These are phyloP conservation scores for Hypomyces perniciosus DNA, from an alignment of 2,329 filamentous ascomycete genomes.

Conservation along the genomic window DNA sequence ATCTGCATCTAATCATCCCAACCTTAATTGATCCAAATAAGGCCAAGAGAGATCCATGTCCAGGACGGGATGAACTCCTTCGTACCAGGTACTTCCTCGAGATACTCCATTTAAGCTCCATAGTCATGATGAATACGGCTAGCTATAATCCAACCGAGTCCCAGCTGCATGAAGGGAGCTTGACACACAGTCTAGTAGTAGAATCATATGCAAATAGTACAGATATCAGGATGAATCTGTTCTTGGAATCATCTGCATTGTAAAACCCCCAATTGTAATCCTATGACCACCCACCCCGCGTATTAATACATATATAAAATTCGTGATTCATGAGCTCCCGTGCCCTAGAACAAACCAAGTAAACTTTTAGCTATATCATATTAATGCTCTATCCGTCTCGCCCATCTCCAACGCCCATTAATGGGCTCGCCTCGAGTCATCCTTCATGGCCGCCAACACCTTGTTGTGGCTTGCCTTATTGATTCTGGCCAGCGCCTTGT, in stretches of 20 bases:
- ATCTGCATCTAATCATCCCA: no score
- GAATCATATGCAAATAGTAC: background rate
- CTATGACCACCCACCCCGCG: no score
- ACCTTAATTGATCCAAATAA: no score
- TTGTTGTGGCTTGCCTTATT: conserved; percentile 38
- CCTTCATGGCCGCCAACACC: conserved; percentile 23
- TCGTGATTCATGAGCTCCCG: no score
- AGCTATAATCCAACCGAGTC: background rate
- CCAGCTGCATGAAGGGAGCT: no score
- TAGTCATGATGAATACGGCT: background rate
- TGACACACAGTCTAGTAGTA: no score
- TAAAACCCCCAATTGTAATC: background rate
- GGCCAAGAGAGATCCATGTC: no score
- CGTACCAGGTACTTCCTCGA: background rate
- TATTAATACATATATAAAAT: no score
- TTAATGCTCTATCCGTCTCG: background rate
- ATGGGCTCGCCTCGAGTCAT: conserved; percentile 19
- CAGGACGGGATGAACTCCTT: background rate
- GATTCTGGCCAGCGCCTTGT: conserved; percentile 40
- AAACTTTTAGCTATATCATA: no score
- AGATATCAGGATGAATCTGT: no score
- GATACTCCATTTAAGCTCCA: background rate
- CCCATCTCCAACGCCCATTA: background rate
- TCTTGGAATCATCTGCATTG: no score
- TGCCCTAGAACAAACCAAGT: no score